Conservation (phyloP, 345 rosid genomes). For the Eucalyptus lansdowneana region DNA sequence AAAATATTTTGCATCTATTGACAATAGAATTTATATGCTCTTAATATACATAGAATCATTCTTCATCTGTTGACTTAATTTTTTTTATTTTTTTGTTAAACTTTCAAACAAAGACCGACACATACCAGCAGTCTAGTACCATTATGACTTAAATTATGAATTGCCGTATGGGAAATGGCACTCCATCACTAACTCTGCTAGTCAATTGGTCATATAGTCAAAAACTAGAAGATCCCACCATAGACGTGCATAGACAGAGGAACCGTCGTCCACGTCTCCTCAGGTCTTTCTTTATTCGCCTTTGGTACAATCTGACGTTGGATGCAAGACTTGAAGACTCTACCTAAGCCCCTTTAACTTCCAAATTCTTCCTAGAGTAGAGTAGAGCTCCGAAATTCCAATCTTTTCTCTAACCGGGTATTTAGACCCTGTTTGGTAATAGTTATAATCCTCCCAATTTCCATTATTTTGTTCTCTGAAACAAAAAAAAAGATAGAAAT, state of each 20-base stretch:
- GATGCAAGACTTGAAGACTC: background rate
- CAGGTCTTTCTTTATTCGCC: background rate
- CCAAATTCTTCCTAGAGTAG: background rate
- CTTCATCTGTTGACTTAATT: background rate
- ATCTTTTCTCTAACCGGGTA: background rate
- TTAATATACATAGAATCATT: background rate
- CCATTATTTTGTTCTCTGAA: accelerated
- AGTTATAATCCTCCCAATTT: too few species aligned
- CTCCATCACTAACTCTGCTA: background rate
- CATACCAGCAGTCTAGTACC: background rate
- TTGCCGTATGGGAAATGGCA: background rate
- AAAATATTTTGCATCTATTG: background rate
- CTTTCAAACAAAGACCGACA: background rate
- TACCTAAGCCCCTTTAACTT: background rate
- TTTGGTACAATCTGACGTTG: background rate
- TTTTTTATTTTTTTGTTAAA: too few species aligned
- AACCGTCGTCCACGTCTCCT: background rate
- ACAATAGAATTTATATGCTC: background rate
- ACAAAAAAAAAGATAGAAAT: accelerated
- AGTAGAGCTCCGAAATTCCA: background rate
- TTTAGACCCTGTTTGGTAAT: background rate
- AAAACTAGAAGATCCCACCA: background rate
- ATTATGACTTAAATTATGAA: background rate
- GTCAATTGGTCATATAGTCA: background rate
- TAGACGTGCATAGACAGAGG: background rate